Base-by-base conservation (phyloP, 108 stramenopile genomes). In the Stephanodiscus triporus region DNA sequence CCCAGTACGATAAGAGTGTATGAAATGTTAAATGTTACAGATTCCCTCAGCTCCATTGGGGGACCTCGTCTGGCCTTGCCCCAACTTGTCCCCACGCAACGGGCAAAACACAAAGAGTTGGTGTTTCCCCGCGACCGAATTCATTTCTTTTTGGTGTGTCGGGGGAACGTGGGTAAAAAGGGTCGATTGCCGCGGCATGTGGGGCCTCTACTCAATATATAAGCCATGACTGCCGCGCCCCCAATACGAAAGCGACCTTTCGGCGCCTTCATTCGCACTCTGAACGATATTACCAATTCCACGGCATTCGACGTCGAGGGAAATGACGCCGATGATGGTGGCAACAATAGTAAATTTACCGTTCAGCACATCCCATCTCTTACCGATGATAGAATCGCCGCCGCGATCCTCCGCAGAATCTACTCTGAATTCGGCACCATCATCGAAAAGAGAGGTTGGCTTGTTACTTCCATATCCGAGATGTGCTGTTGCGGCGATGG, bases 401-500 rank as follows among this genome's bases (percentile, higher is more conserved):
- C 61, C 13, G 65, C 67, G 43, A 80, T 90, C 13, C 75, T 95
- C 16, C 57, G 68, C 48, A 73, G 89, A 34, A 78, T 95, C 54
- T 76, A 85, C 24, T 63, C 61, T 17, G 94, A 95, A 78, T 95
- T 92, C 69, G 14, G 61, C 13, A 86, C 85, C 22, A 87, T 95
- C 32, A 81, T 87, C 27, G 61, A 76, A 72, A 61, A 80, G 4
- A 79, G 94, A 10, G 82, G 82, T 1, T 95, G 84, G 75, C 75
- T 76, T 38, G 80, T 95, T 24, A 23, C 37, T n/a, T 87, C 87
- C 32, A 73, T 95, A 1, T 78, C 89, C 1, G 94, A 95, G 74
- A 67, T 95, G 68, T 95, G 94, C 72, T 95, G 94, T 62, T 95
- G 94, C 66, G 84, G 85, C 26, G 91, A 91, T 67, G 91, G 91